Evolutionary conservation across 805 yeast species (phyloP), one percentile per base, ranked within the genome.

Genomic region (Cyberlindnera euphorbiiphila): DNA sequence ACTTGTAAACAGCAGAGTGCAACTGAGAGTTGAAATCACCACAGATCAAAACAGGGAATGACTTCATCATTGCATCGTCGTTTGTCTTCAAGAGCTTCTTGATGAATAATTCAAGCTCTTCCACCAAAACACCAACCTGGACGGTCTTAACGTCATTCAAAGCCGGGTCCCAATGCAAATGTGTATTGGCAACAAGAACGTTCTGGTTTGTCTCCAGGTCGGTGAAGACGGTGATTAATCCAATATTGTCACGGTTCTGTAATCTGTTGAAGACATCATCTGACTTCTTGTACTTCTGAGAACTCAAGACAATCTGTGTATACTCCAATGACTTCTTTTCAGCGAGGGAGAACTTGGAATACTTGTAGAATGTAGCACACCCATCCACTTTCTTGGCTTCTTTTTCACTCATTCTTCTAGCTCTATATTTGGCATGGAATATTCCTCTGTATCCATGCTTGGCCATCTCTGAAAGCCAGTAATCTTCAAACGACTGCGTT

Each of bases 91-190:
- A 33, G 11, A 37, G 25, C 34, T 42, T 45, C 54, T 76, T 77
- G 29, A 79, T 64, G 32, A 85, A 61, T 6, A 65, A 65, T 56
- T 86, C 93, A 55, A 94, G 63, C 62, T 93, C 96, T 53, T 91
- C 97, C 52, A 93, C 65, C 46, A 93, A 66, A 20, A 93, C 82
- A 29, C 96, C 97, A 39, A 85, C 93, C 67, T 93, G 98, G 65
- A 93, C 82, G 3, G 97, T 78, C 61, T 93, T 93, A 39, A 93
- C 99, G 64, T 93, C 99, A 58, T 86, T 86, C 57, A 81, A 85
- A 34, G 85, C 86, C 4, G 98, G 98, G 66, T 93, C 97, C 98
- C 98, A 93, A 61, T 91, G 97, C 60, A 93, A 75, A 70, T 93
- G 99, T 0, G 98, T 91, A 54, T 88, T 91, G 4, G 85, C 88